Evolutionary conservation across 371 early-diverging fungal species (phyloP).

Genomic region (Mortierella sp.): DNA sequence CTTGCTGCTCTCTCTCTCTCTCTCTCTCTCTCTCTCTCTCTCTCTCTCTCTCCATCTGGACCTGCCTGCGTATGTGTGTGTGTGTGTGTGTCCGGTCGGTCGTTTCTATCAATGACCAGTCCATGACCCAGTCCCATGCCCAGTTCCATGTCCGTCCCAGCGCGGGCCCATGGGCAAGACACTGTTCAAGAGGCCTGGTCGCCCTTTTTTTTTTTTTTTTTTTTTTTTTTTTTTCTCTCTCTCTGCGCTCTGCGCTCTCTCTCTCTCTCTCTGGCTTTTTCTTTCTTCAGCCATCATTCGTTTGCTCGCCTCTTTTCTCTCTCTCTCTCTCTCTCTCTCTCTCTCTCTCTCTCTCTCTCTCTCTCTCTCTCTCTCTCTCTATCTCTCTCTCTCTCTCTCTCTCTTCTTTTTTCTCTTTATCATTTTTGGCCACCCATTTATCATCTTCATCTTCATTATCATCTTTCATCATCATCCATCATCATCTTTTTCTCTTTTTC

Average conservation of each 20-base stretch:
- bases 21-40: no score
- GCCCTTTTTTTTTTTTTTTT: neutral
- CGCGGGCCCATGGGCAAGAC: no score
- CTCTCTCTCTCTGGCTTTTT: neutral
- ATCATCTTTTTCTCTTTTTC: conserved; percentile 1
- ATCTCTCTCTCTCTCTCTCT: neutral
- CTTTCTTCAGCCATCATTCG: neutral
- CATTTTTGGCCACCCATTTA: neutral
- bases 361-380: neutral
- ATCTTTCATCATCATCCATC: neutral
- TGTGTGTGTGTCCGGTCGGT: no score
- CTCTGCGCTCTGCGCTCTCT: neutral
- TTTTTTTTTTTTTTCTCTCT: no score
- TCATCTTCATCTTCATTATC: neutral
- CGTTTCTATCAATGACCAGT: no score
- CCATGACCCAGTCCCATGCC: no score
- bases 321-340: neutral
- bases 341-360: neutral
- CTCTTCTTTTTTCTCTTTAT: neutral
- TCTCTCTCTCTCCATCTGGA: no score
- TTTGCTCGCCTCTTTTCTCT: neutral
- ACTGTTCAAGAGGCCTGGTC: neutral
- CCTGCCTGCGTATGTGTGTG: no score
- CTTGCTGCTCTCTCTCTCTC: no score
- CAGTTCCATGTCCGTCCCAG: neutral